A percentile compares a stretch with the other conserved stretches of the same genome.
Evolutionary conservation across 2,329 filamentous ascomycete species (phyloP).

Genomic region (Cordyceps fumosorosea): DNA sequence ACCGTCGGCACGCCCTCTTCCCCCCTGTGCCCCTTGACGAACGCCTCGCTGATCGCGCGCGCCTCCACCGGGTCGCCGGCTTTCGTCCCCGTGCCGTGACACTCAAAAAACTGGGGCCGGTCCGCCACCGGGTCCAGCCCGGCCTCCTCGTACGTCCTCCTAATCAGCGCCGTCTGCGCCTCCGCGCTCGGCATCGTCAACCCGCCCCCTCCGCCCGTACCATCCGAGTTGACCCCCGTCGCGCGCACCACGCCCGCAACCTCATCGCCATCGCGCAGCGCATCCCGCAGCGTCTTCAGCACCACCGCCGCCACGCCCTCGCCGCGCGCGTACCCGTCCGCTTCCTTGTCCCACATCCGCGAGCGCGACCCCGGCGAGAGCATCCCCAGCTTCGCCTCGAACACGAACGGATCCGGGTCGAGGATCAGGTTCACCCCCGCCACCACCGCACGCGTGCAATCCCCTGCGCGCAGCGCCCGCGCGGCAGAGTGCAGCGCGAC

Average conservation of each 20-base stretch:
- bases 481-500: conserved; percentile 42
- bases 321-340: conserved; percentile 45
- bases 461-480: conserved; percentile 37
- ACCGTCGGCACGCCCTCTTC: neutral
- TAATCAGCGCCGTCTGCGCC: conserved; percentile 33
- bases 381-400: conserved; percentile 35
- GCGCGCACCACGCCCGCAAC: conserved; percentile 42
- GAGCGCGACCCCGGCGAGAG: conserved; percentile 25
- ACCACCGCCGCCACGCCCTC: conserved; percentile 42
- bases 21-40: neutral
- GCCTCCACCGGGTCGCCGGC: conserved; percentile 42
- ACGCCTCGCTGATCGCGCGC: conserved; percentile 28
- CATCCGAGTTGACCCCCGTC: conserved; percentile 44
- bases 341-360: conserved; percentile 34
- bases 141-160: conserved; percentile 21
- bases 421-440: conserved; percentile 16
- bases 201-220: conserved; percentile 45
- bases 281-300: conserved; percentile 38
- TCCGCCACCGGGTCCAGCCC: conserved; percentile 19
- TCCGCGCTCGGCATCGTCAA: conserved; percentile 46
- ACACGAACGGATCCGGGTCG: conserved; percentile 18
- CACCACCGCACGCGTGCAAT: conserved; percentile 34
- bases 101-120: conserved; percentile 35
- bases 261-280: conserved; percentile 44
- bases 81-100: conserved; percentile 25